Evolutionary conservation across 331 rosid genomes (phyloP), one percentile per base, ranked within the genome.

Genomic region (Acacia pycnantha): DNA sequence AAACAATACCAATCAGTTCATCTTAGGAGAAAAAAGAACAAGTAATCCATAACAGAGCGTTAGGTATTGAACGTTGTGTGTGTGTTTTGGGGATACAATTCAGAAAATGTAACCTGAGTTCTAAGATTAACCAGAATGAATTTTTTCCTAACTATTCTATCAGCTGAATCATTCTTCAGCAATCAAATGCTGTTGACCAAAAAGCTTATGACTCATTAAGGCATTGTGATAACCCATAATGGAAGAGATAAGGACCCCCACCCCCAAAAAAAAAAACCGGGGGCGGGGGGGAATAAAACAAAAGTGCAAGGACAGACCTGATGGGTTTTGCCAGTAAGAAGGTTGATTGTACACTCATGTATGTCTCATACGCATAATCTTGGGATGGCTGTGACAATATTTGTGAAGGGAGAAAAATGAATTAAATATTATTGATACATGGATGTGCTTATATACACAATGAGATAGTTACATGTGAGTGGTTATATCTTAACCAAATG

Each of bases 271-370:
- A 5, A 35, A 5, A 35, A n/a, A n/a, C n/a, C n/a, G n/a, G n/a
- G n/a, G n/a, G n/a, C 7, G 1, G 7, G 40, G 40, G 40, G 0
- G 5, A 35, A 35, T 35, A 77, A 73, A 67, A 11, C 37, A 27
- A 4, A 82, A 82, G 37, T 70, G 53, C 40, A 68, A 67, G 70
- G 59, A n/a, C 50, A 9, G 53, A 93, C 98, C 98, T 95, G 97
- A 88, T 95, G 98, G 43, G 97, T 95, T 84, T 88, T 86, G 82
- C 98, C 98, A 37, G 97, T 95, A 85, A 91, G 85, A 85, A 95
- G 98, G 89, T 89, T 91, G 89, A 91, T 89, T 85, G 91, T 93
- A 82, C 97, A 95, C 73, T 95, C 97, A n/a, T n/a, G n/a, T n/a
- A n/a, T n/a, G n/a, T n/a, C n/a, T n/a, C n/a, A 33, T 90, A 95